A percentile compares a stretch with the other conserved stretches of the same genome.
Conservation (phyloP, 176 grass and related monocot genomes). For the Sorghum bicolor region Sorghum_bicolor_NCBIv3 NC_012872.2:14663001-14663500, state of each 20-base stretch:
- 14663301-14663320: not conserved
- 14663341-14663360: not conserved
- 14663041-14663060: slow-evolving; percentile 66
- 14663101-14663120: slow-evolving; percentile 66
- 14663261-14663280: not conserved
- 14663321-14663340: not conserved
- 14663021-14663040: slow-evolving; percentile 42
- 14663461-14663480: not conserved
- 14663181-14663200: slow-evolving; percentile 50
- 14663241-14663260: not conserved
- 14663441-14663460: not conserved
- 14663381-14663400: not conserved
- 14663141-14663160: slow-evolving; percentile 91
- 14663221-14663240: not conserved
- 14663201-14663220: slow-evolving; percentile 9
- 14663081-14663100: slow-evolving; percentile 95
- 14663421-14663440: not conserved
- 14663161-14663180: slow-evolving; percentile 82
- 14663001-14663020: slow-evolving; percentile 50
- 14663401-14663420: slow-evolving; percentile 23
- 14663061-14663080: slow-evolving; percentile 67
- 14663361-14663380: too few species aligned
- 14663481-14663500: not conserved
- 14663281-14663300: not conserved
- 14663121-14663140: slow-evolving; percentile 81